Base-by-base conservation (phyloP, 2,329 filamentous ascomycete species). In the Lachnellula subtilissima region DNA sequence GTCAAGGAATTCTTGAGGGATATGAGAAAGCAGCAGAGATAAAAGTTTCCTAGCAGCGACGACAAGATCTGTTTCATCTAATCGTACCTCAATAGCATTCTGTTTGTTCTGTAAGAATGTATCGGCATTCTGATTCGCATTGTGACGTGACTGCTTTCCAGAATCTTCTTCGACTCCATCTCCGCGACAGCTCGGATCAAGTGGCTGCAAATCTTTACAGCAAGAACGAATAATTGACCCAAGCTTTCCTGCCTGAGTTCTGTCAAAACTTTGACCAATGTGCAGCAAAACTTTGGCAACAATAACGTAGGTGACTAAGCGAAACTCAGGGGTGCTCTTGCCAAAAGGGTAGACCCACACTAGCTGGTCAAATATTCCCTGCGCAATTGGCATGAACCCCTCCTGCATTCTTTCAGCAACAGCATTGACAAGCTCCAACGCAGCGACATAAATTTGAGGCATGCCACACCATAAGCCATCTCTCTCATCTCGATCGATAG, bases 401-500 rank as follows among this genome's bases (percentile, higher is more conserved):
- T 74, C 72, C 32, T 78, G 79, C 23, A 92, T 76, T 11, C 87
- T 80, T 53, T 76, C 71, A 22, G 83, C 69, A 47, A 94, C 67
- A 11, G 75, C 72, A 8, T 77, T 70, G 22, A 89, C 72, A 1
- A 96, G 72, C 22, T 80, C 72, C 53, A 96, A 74, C n/a, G 83
- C 81, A 14, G 87, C 84, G 14, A 85, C 72, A 66, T 97, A 91
- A 40, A 97, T 81, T 9, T 81, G 77, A 4, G 92, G 89, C 11
- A 97, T 77, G 17, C 83, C 76, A 48, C 80, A 75, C 82, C 88
- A 92, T 3, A 97, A 78, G 46, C 86, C 83, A 52, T 96, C 90
- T 58, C 87, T 86, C 72, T 97, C 93, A 50, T 95, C 89, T 58
- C 87, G 83, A 35, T 85, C 80, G 60, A 94, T 83, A 60, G 89